These are phyloP conservation scores for Hypoxylon sp. DNA, from an alignment of 2,329 filamentous ascomycete genomes.

Conservation along the genomic window DNA sequence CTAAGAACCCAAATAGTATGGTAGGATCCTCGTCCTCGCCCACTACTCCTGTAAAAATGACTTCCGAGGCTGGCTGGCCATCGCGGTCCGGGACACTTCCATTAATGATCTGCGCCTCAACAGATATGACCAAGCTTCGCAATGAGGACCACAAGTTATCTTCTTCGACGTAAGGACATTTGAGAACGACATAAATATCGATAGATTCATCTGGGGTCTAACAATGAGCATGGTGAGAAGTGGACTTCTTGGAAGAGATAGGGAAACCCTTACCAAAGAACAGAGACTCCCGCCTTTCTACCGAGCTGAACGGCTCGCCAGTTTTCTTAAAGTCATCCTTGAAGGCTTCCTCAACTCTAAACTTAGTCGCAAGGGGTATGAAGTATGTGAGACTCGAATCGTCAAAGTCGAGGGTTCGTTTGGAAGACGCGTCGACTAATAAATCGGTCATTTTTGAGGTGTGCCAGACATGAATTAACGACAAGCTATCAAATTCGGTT, in stretches of 20 bases:
- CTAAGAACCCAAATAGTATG: constrained; percentile 63
- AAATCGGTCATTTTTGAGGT: constrained; percentile 48
- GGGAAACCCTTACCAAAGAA: constrained; percentile 76
- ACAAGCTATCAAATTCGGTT: constrained; percentile 3
- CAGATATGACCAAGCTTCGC: constrained; percentile 72
- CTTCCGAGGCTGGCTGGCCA: constrained; percentile 67
- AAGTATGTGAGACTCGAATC: constrained; percentile 73
- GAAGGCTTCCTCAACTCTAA: constrained; percentile 69
- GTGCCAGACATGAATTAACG: neutral
- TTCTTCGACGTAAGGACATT: constrained; percentile 73
- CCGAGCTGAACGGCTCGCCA: constrained; percentile 67
- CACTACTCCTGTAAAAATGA: constrained; percentile 71
- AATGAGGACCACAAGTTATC: constrained; percentile 71
- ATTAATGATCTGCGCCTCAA: constrained; percentile 78
- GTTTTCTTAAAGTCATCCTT: constrained; percentile 60
- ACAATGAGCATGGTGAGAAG: constrained; percentile 64
- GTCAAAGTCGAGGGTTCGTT: constrained; percentile 64
- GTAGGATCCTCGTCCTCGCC: constrained; percentile 66
- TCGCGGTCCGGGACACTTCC: constrained; percentile 65
- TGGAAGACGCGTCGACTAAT: constrained; percentile 52
- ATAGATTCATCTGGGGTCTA: constrained; percentile 79
- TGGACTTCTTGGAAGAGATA: constrained; percentile 50
- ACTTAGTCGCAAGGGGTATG: constrained; percentile 69
- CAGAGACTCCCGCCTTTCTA: constrained; percentile 74
- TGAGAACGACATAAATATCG: constrained; percentile 77